phyloP scores from a whole-genome alignment of 495 filamentous ascomycete species.

The Chaetomidium leptoderma region DNA sequence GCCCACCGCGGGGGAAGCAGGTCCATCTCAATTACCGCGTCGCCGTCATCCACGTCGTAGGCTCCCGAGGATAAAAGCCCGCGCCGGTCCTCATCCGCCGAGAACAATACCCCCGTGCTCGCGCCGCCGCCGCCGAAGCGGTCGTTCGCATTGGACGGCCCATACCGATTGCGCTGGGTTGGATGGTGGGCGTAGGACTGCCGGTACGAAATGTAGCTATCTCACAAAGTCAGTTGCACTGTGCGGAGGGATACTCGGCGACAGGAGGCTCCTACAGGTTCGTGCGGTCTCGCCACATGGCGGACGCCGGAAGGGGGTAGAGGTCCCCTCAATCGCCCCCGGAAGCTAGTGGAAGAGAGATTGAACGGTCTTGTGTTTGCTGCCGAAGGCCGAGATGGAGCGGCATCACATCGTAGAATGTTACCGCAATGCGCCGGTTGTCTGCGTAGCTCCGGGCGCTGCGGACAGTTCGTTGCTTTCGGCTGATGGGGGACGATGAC shows the following conservation, averaged over 20 bases:
- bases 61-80: slow-evolving; percentile 76
- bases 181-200: slow-evolving; percentile 97
- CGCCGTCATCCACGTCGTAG: slow-evolving; percentile 79
- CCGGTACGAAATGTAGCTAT: slow-evolving; percentile 95
- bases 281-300: slow-evolving; percentile 96
- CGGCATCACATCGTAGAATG: slow-evolving; percentile 34
- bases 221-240: neutral
- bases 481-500: slow-evolving; percentile 13
- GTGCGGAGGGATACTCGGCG: neutral
- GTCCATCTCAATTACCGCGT: slow-evolving; percentile 98
- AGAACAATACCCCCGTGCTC: slow-evolving; percentile 36
- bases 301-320: slow-evolving; percentile 48
- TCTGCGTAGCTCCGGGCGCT: slow-evolving; percentile 7
- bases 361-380: slow-evolving; percentile 11
- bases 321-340: slow-evolving; percentile 35
- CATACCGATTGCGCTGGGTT: slow-evolving; percentile 72
- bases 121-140: slow-evolving; percentile 59
- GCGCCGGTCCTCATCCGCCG: slow-evolving; percentile 64
- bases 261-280: slow-evolving; percentile 65
- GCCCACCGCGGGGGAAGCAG: slow-evolving; percentile 91
- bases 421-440: slow-evolving; percentile 11
- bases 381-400: slow-evolving; percentile 17
- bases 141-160: slow-evolving; percentile 55
- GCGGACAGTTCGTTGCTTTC: slow-evolving; percentile 15
- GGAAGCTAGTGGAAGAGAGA: slow-evolving; percentile 9